Percentiles rank a stretch among this genome's conserved stretches.
Conservation (phyloP, 2,329 filamentous ascomycete genomes). For the Penicillium decumbens region DNA sequence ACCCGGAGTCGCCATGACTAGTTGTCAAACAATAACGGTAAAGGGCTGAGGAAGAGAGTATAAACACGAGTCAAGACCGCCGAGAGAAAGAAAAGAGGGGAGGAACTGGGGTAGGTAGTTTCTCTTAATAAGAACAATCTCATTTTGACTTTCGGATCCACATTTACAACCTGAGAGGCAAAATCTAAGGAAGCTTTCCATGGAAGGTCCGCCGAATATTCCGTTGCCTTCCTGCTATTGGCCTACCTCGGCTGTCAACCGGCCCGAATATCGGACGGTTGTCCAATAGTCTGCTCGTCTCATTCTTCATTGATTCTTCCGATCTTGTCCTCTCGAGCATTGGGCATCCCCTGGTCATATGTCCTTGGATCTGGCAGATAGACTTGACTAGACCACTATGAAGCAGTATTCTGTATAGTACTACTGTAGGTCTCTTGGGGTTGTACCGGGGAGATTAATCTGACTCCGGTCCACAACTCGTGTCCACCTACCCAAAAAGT, state of each 20-base stretch:
- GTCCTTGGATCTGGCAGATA: not conserved
- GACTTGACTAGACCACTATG: not conserved
- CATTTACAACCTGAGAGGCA: constrained; percentile 7
- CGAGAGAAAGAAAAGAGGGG: not conserved
- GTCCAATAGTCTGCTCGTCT: constrained; percentile 1
- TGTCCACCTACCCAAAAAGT: not conserved
- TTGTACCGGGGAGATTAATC: not conserved
- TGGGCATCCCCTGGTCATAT: not conserved
- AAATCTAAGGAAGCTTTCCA: constrained; percentile 4
- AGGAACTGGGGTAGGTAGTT: not conserved
- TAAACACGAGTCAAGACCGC: not conserved
- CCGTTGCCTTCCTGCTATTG: not conserved
- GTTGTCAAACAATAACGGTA: not conserved
- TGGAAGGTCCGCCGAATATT: constrained; percentile 17
- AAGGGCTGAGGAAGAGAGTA: not conserved
- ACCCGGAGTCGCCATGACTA: constrained; percentile 17
- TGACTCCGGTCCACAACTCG: not conserved
- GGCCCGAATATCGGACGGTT: constrained; percentile 8
- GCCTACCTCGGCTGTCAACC: not conserved
- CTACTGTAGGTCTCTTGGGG: not conserved
- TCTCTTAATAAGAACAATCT: not conserved
- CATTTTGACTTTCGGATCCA: not conserved
- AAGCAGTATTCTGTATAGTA: too few species aligned
- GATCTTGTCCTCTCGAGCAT: not conserved
- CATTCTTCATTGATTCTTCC: not conserved